phyloP scores from a whole-genome alignment of 139 green algal genomes.

The Coccomyxa sp. region DNA sequence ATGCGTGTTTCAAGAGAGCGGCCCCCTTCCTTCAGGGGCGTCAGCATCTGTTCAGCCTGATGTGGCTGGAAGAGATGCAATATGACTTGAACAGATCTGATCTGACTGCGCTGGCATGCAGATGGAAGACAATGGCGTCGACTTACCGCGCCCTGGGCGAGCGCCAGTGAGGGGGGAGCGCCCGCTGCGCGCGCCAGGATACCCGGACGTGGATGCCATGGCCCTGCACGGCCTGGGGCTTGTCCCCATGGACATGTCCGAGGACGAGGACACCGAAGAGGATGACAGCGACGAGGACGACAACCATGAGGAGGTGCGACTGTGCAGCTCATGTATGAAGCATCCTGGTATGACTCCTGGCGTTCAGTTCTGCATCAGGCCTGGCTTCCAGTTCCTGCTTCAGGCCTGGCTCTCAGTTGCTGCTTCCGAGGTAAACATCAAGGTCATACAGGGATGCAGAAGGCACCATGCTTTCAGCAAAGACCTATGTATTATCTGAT shows the following conservation, averaged over 20 bases:
- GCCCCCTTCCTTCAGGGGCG: neutral
- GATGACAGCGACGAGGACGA: neutral
- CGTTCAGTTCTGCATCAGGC: neutral
- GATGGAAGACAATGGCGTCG: neutral
- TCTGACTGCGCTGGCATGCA: neutral
- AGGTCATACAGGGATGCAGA: too few relatives aligned
- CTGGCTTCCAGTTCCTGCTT: neutral
- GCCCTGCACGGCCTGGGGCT: neutral
- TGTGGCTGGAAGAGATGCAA: neutral
- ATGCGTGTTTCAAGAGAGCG: neutral
- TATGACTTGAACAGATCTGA: too few relatives aligned
- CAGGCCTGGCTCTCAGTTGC: neutral
- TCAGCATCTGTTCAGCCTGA: neutral
- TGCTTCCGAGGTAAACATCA: too few relatives aligned
- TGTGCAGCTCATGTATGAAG: neutral
- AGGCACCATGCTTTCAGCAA: too few relatives aligned
- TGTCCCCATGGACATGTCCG: neutral
- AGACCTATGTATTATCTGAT: neutral
- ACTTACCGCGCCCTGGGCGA: too few relatives aligned
- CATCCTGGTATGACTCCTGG: neutral
- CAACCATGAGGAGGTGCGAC: neutral
- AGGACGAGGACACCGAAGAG: neutral
- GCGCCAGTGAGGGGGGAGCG: neutral
- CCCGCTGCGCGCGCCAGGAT: neutral
- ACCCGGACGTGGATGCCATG: neutral